Conservation (phyloP, 176 grass and related monocot species). For the Phyllostachys edulis region DNA sequence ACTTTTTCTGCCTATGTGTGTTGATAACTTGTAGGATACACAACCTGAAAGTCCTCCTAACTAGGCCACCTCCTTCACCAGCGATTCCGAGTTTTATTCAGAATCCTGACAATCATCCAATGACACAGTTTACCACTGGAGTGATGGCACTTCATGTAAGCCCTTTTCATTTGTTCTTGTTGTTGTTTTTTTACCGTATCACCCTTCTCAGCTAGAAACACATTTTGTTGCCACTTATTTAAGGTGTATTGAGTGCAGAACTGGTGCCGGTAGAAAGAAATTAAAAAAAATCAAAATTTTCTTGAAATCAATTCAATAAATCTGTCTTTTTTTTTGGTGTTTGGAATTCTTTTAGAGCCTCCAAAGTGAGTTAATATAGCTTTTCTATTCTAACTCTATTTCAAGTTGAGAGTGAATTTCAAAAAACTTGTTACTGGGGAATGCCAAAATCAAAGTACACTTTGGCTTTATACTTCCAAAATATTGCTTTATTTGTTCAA, state of each 20-base stretch:
- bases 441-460: constrained; percentile 84
- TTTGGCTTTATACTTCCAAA: constrained; percentile 14
- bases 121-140: constrained; percentile 92
- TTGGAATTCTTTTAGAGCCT: not conserved
- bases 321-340: not conserved
- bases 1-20: no score
- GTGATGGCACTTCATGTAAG: constrained; percentile 65
- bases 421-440: constrained; percentile 93
- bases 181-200: not conserved
- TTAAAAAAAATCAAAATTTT: not conserved
- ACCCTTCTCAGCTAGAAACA: not conserved
- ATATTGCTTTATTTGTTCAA: constrained; percentile 27
- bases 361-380: not conserved
- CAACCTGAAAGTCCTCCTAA: no score
- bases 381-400: constrained; percentile 7
- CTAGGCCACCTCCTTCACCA: no score
- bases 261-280: not conserved
- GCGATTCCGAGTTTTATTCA: no score
- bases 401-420: constrained; percentile 98
- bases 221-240: not conserved
- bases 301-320: not conserved
- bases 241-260: not conserved
- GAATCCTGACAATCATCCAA: no score
- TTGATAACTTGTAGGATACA: no score
- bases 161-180: not conserved